These are phyloP conservation scores for Pichia sp. DNA, from an alignment of 1,139 yeast genomes.

Conservation along the genomic window DNA sequence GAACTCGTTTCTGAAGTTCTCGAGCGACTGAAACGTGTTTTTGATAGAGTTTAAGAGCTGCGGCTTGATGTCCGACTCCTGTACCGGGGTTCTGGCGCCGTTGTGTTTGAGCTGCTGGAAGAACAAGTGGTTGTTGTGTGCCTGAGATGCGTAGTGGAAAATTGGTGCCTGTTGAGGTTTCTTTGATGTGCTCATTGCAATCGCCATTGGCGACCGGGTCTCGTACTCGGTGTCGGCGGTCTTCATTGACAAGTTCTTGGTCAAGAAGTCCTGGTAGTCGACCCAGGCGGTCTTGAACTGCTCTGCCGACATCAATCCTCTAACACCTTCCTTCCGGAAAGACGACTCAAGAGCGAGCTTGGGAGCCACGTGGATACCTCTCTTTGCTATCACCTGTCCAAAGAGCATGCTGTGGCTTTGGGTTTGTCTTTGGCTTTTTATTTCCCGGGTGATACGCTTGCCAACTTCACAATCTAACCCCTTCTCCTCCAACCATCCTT, in stretches of 20 bases:
- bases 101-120: constrained; percentile 56
- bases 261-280: constrained; percentile 68
- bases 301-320: constrained; percentile 62
- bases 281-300: constrained; percentile 78
- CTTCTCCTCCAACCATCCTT: too few relatives aligned
- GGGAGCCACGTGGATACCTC: constrained; percentile 60
- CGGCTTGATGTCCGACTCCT: constrained; percentile 34
- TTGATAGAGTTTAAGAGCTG: constrained; percentile 31
- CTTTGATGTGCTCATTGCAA: constrained; percentile 67
- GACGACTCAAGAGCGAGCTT: constrained; percentile 41
- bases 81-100: constrained; percentile 27
- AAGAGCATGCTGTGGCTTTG: constrained; percentile 1
- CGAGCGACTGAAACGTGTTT: constrained; percentile 41
- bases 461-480: too few relatives aligned
- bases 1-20: constrained; percentile 50
- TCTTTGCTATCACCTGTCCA: constrained; percentile 14
- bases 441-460: too few relatives aligned
- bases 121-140: constrained; percentile 88
- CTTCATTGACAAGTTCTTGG: constrained; percentile 64
- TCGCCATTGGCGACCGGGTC: constrained; percentile 71
- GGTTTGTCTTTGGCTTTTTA: too few relatives aligned
- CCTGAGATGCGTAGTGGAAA: constrained; percentile 86
- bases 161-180: constrained; percentile 64
- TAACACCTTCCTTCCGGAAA: constrained; percentile 52
- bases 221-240: constrained; percentile 81